A percentile compares a stretch with the other conserved stretches of the same genome.
phyloP scores from a whole-genome alignment of 306 rosid genomes.

The Quillaja saponaria region DNA sequence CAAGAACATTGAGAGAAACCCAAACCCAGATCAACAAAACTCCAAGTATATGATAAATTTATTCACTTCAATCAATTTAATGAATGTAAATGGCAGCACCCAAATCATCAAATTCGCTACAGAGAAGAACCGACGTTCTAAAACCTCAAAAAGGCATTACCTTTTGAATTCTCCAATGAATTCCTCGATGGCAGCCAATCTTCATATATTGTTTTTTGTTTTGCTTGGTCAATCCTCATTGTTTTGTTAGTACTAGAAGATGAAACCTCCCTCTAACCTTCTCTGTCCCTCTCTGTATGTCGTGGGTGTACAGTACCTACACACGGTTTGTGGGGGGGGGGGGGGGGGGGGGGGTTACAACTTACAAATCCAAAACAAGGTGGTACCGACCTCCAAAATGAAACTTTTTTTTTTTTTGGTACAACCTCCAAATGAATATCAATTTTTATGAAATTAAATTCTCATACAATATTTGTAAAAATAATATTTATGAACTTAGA shows the following conservation, averaged over 20 bases:
- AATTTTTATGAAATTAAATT: too few relatives aligned
- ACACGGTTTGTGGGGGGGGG: slow-evolving; percentile 63
- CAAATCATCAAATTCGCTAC: slow-evolving; percentile 18
- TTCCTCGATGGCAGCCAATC: slow-evolving; percentile 28
- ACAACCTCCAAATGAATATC: not conserved
- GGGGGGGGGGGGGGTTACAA: too few relatives aligned
- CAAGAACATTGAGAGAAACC: slow-evolving; percentile 7
- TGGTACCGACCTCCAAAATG: slow-evolving; percentile 40
- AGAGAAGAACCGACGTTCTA: slow-evolving; percentile 1
- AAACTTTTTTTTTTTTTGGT: too few relatives aligned
- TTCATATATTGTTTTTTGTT: too few relatives aligned
- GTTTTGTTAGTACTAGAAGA: too few relatives aligned
- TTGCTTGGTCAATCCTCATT: too few relatives aligned
- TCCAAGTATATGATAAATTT: not conserved
- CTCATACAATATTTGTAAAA: too few relatives aligned
- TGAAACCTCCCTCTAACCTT: slow-evolving; percentile 14
- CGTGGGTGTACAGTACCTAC: slow-evolving; percentile 2
- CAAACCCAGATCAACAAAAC: slow-evolving; percentile 9
- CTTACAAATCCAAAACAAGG: slow-evolving; percentile 34
- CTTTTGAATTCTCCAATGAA: slow-evolving; percentile 14
- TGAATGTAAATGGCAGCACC: slow-evolving; percentile 6
- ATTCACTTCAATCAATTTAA: not conserved
- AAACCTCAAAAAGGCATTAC: slow-evolving; percentile 13
- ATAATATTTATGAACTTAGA: too few relatives aligned
- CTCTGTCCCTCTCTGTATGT: not conserved